Percentiles rank a stretch among this genome's conserved stretches.
phyloP scores from a whole-genome alignment of 2,329 filamentous ascomycete genomes.

The Scytalidium sp. region DNA sequence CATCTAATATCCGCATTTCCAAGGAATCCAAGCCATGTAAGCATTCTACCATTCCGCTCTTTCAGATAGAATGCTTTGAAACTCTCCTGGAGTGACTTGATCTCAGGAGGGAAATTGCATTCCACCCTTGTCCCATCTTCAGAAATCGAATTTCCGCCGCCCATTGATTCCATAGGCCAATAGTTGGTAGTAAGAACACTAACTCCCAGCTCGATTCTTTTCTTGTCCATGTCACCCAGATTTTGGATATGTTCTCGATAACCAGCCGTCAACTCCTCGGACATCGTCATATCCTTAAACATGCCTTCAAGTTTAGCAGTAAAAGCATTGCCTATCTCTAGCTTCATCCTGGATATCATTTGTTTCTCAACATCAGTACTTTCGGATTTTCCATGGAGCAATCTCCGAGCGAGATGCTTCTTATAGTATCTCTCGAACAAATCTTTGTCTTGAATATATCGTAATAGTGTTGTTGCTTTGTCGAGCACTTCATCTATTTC shows the following conservation, averaged over 20 bases:
- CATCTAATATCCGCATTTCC: slow-evolving; percentile 87
- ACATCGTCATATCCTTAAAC: slow-evolving; percentile 94
- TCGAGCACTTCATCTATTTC: slow-evolving; percentile 84
- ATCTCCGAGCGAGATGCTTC: slow-evolving; percentile 84
- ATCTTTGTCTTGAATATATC: slow-evolving; percentile 89
- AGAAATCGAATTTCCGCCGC: slow-evolving; percentile 47
- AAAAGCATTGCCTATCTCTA: slow-evolving; percentile 92
- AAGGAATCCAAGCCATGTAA: slow-evolving; percentile 73
- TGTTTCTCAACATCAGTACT: slow-evolving; percentile 91
- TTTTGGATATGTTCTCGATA: slow-evolving; percentile 68
- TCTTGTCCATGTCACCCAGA: slow-evolving; percentile 50
- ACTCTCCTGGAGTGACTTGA: slow-evolving; percentile 74
- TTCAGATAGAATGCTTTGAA: slow-evolving; percentile 87
- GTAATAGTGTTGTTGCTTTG: slow-evolving; percentile 82
- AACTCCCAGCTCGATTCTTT: slow-evolving; percentile 75
- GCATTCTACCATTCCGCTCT: slow-evolving; percentile 81
- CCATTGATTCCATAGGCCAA: slow-evolving; percentile 91
- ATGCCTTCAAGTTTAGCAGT: slow-evolving; percentile 92
- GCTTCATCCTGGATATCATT: slow-evolving; percentile 96
- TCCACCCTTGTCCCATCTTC: slow-evolving; percentile 40
- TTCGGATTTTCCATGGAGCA: slow-evolving; percentile 85
- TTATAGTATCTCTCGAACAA: slow-evolving; percentile 98
- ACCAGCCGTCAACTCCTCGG: slow-evolving; percentile 73
- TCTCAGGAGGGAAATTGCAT: slow-evolving; percentile 72
- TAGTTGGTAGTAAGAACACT: slow-evolving; percentile 89